phyloP scores from a whole-genome alignment of 164 flowering plant genomes.

The Stephania yunnanensis region DNA sequence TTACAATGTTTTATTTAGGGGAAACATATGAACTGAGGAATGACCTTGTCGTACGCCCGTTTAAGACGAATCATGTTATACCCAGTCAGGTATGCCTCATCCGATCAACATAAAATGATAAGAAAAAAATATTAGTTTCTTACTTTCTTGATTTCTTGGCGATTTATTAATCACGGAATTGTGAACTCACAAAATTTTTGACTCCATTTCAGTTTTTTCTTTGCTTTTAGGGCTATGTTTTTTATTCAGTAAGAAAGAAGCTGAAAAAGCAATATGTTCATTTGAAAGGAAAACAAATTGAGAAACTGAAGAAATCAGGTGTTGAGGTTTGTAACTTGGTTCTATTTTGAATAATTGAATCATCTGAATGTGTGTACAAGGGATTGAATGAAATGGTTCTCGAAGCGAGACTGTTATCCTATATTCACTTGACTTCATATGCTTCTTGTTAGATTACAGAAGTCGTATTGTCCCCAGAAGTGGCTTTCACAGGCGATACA shows the following conservation, averaged over 20 bases:
- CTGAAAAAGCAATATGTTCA: slow-evolving; percentile 80
- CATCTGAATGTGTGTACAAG: neutral
- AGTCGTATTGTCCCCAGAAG: slow-evolving; percentile 79
- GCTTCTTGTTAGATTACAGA: slow-evolving; percentile 68
- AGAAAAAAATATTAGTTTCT: neutral
- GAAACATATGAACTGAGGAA: slow-evolving; percentile 90
- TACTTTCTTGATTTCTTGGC: neutral
- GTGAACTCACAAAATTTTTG: neutral
- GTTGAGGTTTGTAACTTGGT: slow-evolving; percentile 56
- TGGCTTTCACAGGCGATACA: slow-evolving; percentile 97
- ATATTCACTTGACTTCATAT: slow-evolving; percentile 14
- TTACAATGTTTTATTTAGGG: slow-evolving; percentile 38
- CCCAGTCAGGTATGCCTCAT: slow-evolving; percentile 78
- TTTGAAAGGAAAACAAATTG: slow-evolving; percentile 79
- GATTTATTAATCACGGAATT: neutral
- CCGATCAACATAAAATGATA: too few species aligned
- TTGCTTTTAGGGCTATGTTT: slow-evolving; percentile 70
- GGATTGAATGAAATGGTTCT: slow-evolving; percentile 1
- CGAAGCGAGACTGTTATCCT: neutral
- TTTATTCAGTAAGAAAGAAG: slow-evolving; percentile 79
- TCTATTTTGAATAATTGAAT: neutral
- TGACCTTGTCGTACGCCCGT: slow-evolving; percentile 85
- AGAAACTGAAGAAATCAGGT: slow-evolving; percentile 86
- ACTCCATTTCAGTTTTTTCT: slow-evolving; percentile 1
- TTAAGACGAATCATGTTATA: slow-evolving; percentile 84